Evolutionary conservation across 768 basidiomycete genomes (phyloP).

Genomic region (Lanmaoa pseudosensibilis): DNA sequence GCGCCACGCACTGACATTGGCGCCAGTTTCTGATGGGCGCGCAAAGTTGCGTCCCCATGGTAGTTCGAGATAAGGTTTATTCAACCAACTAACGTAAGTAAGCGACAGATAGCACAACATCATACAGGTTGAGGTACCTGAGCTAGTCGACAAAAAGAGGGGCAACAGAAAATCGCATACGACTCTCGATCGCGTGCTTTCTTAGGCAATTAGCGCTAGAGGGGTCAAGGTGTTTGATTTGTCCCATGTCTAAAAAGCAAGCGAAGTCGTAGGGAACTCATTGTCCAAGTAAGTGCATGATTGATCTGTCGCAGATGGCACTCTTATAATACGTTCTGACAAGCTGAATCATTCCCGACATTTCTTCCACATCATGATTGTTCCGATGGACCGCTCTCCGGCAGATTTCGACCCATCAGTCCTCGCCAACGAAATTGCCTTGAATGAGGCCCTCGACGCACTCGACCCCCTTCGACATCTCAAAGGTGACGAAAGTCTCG

Average conservation of each 20-base stretch:
- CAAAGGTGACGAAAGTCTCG: slow-evolving; percentile 40
- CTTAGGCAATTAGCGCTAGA: neutral
- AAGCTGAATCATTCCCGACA: neutral
- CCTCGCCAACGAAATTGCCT: slow-evolving; percentile 38
- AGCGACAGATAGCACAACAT: neutral
- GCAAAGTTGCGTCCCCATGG: neutral
- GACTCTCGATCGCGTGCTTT: neutral
- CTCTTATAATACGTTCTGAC: neutral
- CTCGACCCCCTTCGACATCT: slow-evolving; percentile 63
- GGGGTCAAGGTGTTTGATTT: too few relatives aligned
- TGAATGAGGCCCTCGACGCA: slow-evolving; percentile 56
- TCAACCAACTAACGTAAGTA: neutral
- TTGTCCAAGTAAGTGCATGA: neutral
- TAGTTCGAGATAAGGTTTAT: neutral
- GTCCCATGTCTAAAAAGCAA: too few relatives aligned
- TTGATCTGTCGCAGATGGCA: neutral
- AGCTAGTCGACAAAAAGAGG: too few relatives aligned
- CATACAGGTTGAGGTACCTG: neutral
- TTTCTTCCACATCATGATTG: slow-evolving; percentile 8
- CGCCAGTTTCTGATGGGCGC: too few relatives aligned
- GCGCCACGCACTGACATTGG: too few relatives aligned
- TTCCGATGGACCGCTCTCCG: neutral
- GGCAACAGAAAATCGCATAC: too few relatives aligned
- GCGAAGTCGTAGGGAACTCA: too few relatives aligned
- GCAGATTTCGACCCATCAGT: slow-evolving; percentile 11